Base-by-base conservation (phyloP, 176 grass and related monocot species). In the Juncus effusus region DNA sequence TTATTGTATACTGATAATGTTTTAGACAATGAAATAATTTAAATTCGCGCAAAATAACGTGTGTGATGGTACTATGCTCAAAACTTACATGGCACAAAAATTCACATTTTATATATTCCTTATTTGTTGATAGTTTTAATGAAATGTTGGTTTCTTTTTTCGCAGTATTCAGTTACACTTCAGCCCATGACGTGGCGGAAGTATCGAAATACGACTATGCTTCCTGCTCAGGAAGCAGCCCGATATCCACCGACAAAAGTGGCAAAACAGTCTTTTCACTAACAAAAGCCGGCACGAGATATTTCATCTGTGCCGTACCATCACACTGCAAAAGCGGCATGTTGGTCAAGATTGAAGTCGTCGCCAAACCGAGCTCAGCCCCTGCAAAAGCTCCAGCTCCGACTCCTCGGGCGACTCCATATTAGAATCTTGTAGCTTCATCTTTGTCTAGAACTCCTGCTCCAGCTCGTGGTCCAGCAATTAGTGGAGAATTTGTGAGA, bases 271-370 rank as follows among this genome's bases (percentile, higher is more conserved):
- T 72, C 15, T 3, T 72, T 13, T 16, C 55, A 42, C 69, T 72
- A 10, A 72, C 9, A 58, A 5, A 5, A 7, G 69, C 4, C 13
- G 69, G 69, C 19, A 58, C 54, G 15, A 58, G 69, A 9, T 72
- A 72, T 56, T 72, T 72, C 69, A 72, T 72, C 35, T 72, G 69
- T 14, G 3, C 69, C 11, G n/a, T 72, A 47, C 69, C 69, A 0
- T 58, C 69, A 35, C 69, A 72, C 53, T 72, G 69, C 40, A 13
- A 5, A 1, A 2, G 8, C 2, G 54, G 69, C 40, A 72, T 72
- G 69, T 42, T 58, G 51, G 5, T 72, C 15, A 8, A 72, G 28
- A 72, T 72, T 12, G 8, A 56, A 19, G 54, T 72, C 39, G 54
- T 60, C 10, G 0, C 69, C 4, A 72, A 72, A 36, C 3, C 13